Percentiles rank a stretch among this genome's conserved stretches.
These are phyloP conservation scores for Amorphotheca resinae DNA, from an alignment of 495 filamentous ascomycete genomes.

Conservation along the genomic window DNA sequence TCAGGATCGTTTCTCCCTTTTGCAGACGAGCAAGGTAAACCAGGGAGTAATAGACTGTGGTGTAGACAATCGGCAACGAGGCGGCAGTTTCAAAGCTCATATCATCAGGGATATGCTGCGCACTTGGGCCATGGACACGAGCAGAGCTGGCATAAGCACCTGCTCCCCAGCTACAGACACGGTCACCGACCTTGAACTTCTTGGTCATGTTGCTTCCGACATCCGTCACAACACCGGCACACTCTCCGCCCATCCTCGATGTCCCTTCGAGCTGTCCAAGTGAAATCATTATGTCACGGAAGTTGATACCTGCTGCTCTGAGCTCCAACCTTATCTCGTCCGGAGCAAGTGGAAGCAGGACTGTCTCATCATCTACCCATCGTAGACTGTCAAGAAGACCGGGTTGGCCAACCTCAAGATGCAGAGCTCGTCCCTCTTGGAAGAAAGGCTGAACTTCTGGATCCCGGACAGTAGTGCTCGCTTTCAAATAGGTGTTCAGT, in stretches of 20 bases:
- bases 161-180: background rate
- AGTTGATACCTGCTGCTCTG: constrained; percentile 28
- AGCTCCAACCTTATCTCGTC: constrained; percentile 27
- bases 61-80: constrained; percentile 36
- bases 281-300: constrained; percentile 28
- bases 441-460: background rate
- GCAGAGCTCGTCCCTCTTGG: constrained; percentile 16
- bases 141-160: background rate
- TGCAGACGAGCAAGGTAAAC: constrained; percentile 40
- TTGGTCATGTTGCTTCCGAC: background rate
- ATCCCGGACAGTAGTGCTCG: background rate
- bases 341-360: constrained; percentile 19
- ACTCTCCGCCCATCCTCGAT: background rate
- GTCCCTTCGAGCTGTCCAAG: constrained; percentile 17
- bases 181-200: background rate
- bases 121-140: background rate
- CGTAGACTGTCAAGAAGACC: constrained; percentile 15
- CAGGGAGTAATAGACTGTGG: constrained; percentile 43
- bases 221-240: background rate
- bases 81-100: constrained; percentile 26
- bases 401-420: constrained; percentile 10
- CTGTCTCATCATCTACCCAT: constrained; percentile 13
- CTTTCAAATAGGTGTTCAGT: background rate
- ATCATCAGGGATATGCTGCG: constrained; percentile 19
- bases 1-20: constrained; percentile 67